Evolutionary conservation across 2,329 filamentous ascomycete genomes (phyloP).

Genomic region (Dryadomyces quercivorus): DNA sequence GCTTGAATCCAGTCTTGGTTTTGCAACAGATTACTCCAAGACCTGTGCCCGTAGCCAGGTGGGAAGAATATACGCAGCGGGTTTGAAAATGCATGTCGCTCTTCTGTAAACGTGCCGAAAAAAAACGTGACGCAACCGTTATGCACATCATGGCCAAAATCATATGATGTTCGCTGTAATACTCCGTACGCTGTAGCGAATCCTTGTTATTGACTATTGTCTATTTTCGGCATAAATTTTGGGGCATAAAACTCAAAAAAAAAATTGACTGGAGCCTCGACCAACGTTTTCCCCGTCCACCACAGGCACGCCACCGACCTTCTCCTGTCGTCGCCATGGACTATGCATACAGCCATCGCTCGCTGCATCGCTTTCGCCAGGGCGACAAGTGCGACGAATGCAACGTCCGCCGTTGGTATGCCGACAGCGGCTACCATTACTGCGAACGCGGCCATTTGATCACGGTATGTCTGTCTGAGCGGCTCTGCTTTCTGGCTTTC

Average conservation of each 20-base stretch:
- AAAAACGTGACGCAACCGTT: no score
- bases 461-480: constrained; percentile 50
- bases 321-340: constrained; percentile 19
- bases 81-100: not conserved
- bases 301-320: not conserved
- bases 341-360: constrained; percentile 20
- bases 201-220: not conserved
- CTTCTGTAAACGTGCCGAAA: not conserved
- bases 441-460: constrained; percentile 73
- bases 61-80: constrained; percentile 9
- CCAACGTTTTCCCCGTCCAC: no score
- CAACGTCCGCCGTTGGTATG: constrained; percentile 58
- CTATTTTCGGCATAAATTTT: not conserved
- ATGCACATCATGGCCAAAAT: no score
- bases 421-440: constrained; percentile 65
- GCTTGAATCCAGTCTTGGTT: constrained; percentile 4
- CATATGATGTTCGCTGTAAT: no score
- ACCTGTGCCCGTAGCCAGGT: not conserved
- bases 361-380: constrained; percentile 37
- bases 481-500: no score
- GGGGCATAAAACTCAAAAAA: no score
- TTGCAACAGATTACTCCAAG: constrained; percentile 3
- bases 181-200: not conserved
- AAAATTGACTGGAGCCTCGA: no score
- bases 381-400: constrained; percentile 51